These are phyloP conservation scores for Tylopilus subfusipes DNA, from an alignment of 768 basidiomycete species.

Conservation along the genomic window DNA sequence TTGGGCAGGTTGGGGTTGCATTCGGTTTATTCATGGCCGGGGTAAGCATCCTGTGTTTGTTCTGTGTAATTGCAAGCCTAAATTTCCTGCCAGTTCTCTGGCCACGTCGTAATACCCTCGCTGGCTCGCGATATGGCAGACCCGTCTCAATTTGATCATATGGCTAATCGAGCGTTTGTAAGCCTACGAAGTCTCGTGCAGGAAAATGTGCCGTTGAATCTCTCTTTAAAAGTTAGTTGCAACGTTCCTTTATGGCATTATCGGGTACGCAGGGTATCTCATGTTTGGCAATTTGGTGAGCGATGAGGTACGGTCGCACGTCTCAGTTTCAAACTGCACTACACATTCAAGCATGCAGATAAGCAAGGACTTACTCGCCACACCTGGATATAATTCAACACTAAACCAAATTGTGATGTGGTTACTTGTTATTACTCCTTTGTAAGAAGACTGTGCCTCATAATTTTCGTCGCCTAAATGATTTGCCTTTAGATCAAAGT, in stretches of 20 bases:
- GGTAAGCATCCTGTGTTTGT: conserved; percentile 39
- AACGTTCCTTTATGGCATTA: conserved; percentile 58
- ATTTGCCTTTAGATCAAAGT: conserved; percentile 65
- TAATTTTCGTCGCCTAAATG: conserved; percentile 15
- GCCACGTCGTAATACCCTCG: conserved; percentile 90
- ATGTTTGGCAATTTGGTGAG: conserved; percentile 85
- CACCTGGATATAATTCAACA: conserved; percentile 63
- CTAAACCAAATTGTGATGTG: conserved; percentile 77
- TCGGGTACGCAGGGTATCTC: conserved; percentile 80
- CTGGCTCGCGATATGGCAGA: conserved; percentile 87
- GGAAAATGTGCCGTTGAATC: background rate
- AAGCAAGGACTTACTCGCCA: conserved; percentile 74
- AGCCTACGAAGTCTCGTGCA: conserved; percentile 25
- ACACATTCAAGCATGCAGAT: conserved; percentile 45
- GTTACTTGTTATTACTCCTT: conserved; percentile 78
- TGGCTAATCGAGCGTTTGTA: conserved; percentile 87
- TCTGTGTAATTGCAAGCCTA: background rate
- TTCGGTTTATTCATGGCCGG: conserved; percentile 94
- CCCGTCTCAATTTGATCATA: conserved; percentile 72
- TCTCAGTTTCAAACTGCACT: background rate
- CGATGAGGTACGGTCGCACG: conserved; percentile 60
- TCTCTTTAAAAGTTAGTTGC: conserved; percentile 47
- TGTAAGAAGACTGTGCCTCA: conserved; percentile 41
- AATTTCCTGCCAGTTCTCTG: conserved; percentile 59
- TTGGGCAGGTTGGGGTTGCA: conserved; percentile 65